Percentiles rank a stretch among this genome's conserved stretches.
Evolutionary conservation across 2,329 filamentous ascomycete species (phyloP).

Genomic region (Ceratocystis harringtonii): DNA sequence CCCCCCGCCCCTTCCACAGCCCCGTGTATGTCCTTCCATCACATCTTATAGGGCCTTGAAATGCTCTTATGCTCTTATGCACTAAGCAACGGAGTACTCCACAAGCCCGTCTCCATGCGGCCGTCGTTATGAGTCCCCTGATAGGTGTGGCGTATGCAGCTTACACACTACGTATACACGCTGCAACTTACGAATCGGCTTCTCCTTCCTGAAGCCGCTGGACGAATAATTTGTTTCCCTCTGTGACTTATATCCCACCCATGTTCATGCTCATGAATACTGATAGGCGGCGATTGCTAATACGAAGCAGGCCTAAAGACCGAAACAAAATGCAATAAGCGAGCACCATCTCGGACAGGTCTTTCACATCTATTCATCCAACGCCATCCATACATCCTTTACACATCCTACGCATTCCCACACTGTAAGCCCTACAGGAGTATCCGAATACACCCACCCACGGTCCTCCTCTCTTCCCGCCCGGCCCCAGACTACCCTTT

Average conservation of each 20-base stretch:
- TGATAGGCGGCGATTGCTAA: background rate
- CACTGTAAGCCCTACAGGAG: background rate
- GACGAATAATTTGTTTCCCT: background rate
- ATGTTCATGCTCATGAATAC: background rate
- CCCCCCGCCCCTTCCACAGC: background rate
- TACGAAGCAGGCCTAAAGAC: background rate
- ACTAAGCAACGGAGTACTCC: background rate
- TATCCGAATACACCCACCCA: background rate
- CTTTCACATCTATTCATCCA: background rate
- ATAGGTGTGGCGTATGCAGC: background rate
- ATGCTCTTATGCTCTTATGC: background rate
- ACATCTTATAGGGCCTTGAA: background rate
- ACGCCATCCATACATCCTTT: background rate
- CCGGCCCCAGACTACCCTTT: background rate
- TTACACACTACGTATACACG: background rate
- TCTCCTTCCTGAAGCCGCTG: background rate
- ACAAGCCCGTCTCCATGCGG: background rate
- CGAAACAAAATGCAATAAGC: background rate
- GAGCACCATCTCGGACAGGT: background rate
- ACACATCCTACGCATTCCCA: background rate
- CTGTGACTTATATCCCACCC: background rate
- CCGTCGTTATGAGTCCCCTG: background rate
- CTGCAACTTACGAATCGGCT: background rate
- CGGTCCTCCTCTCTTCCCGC: background rate
- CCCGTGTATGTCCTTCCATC: background rate